A percentile compares a stretch with the other conserved stretches of the same genome.
phyloP scores from a whole-genome alignment of 2,329 filamentous ascomycete genomes.

The Trichoderma guizhouense region DNA sequence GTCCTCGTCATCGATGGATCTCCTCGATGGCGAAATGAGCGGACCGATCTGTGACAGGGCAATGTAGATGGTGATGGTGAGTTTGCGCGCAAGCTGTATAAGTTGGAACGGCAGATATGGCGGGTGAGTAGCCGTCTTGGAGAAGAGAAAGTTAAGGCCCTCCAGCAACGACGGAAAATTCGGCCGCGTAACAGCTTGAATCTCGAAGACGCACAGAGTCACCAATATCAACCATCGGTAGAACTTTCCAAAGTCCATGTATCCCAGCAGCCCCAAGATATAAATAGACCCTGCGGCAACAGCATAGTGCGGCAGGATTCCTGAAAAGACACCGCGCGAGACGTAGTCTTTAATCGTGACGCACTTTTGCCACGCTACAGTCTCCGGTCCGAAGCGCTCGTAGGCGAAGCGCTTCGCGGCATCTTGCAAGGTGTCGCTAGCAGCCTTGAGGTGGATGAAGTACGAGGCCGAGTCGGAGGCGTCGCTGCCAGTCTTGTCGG shows the following conservation, averaged over 20 bases:
- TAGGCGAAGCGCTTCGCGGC: constrained; percentile 79
- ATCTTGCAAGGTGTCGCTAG: constrained; percentile 78
- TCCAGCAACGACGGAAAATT: constrained; percentile 45
- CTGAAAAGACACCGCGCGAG: constrained; percentile 57
- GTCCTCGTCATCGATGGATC: constrained; percentile 40
- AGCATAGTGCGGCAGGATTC: constrained; percentile 59
- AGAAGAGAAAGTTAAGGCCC: constrained; percentile 44
- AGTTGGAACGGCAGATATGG: constrained; percentile 83
- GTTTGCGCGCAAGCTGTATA: constrained; percentile 69
- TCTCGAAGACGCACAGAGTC: constrained; percentile 54
- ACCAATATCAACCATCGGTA: constrained; percentile 61
- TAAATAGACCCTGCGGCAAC: constrained; percentile 57
- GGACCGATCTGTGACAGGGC: constrained; percentile 79
- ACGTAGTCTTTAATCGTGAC: constrained; percentile 71
- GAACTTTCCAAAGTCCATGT: constrained; percentile 64
- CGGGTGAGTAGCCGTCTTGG: constrained; percentile 42
- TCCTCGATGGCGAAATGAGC: constrained; percentile 44
- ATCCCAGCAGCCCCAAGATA: constrained; percentile 60
- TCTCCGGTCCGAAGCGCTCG: constrained; percentile 77
- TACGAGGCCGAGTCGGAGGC: constrained; percentile 37
- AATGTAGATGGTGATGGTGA: constrained; percentile 76
- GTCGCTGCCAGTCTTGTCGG: constrained; percentile 67
- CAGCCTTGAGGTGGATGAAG: constrained; percentile 81
- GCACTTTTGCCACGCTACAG: constrained; percentile 64
- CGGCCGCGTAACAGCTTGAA: constrained; percentile 54